Conservation (phyloP, 495 filamentous ascomycete genomes). For the Lasiosphaeriaceae sp. region DNA sequence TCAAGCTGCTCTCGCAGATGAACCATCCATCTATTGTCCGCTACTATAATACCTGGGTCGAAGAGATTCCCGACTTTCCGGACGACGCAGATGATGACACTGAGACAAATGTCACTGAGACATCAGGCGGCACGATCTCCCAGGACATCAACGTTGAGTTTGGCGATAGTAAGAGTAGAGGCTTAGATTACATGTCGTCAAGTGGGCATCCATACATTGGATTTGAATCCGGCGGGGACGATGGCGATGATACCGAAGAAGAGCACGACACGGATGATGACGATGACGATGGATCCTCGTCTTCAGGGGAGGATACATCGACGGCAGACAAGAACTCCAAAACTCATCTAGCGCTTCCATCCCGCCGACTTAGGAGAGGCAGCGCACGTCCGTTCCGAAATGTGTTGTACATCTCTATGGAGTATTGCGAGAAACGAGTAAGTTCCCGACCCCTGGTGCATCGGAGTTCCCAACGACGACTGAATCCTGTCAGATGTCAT, state of each 20-base stretch:
- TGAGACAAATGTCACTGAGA: conserved; percentile 49
- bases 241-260: conserved; percentile 13
- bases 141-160: conserved; percentile 56
- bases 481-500: too few relatives aligned
- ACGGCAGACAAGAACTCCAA: conserved; percentile 5
- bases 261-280: conserved; percentile 14
- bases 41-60: conserved; percentile 93
- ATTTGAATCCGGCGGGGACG: conserved; percentile 67
- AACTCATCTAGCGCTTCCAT: conserved; percentile 17
- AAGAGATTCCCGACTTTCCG: conserved; percentile 59
- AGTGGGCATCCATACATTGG: conserved; percentile 76
- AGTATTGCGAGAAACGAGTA: conserved; percentile 91
- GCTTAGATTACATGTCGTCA: conserved; percentile 90
- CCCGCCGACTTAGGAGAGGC: conserved; percentile 19
- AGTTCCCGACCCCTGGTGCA: conserved; percentile 19
- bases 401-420: conserved; percentile 66
- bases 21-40: conserved; percentile 96
- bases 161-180: conserved; percentile 65
- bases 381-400: conserved; percentile 35
- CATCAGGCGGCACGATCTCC: conserved; percentile 16
- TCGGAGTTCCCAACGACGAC: too few relatives aligned
- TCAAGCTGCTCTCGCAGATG: conserved; percentile 80
- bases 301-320: conserved; percentile 24
- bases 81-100: conserved; percentile 53
- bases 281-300: conserved; percentile 19